phyloP scores from a whole-genome alignment of 805 yeast genomes.

The Yarrowia porcina region DNA sequence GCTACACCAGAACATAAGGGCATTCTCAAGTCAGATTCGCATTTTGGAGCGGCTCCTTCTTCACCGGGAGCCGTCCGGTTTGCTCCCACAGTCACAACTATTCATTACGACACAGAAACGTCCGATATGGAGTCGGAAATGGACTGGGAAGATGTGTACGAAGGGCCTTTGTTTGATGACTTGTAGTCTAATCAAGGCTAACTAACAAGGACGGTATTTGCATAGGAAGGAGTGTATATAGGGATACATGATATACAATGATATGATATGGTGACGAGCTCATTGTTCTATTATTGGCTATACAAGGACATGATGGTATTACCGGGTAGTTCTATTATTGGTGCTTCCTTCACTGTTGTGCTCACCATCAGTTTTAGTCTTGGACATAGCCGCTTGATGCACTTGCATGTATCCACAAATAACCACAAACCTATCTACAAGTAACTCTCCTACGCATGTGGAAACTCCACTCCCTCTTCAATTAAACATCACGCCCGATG shows the following conservation, averaged over 20 bases:
- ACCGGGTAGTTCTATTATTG: no score
- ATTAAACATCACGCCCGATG: background rate
- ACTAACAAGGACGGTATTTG: background rate
- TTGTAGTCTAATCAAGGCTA: background rate
- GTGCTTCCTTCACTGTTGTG: no score
- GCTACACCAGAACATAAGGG: background rate
- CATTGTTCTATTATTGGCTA: no score
- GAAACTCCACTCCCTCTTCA: background rate
- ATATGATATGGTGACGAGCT: no score
- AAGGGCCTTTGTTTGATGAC: constrained; percentile 1
- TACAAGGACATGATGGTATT: no score
- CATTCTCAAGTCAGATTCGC: background rate
- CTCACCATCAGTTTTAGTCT: no score
- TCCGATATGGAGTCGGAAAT: constrained; percentile 2
- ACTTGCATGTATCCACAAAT: background rate
- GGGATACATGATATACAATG: background rate
- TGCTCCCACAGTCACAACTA: background rate
- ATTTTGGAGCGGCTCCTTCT: background rate
- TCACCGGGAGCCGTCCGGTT: constrained; percentile 1
- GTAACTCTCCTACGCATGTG: no score
- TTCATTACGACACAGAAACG: background rate
- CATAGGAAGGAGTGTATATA: constrained; percentile 5
- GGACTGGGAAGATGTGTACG: constrained; percentile 8
- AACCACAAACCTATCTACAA: no score
- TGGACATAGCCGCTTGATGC: no score